Conservation (phyloP, 805 yeast genomes). For the Candida boidinii region DNA sequence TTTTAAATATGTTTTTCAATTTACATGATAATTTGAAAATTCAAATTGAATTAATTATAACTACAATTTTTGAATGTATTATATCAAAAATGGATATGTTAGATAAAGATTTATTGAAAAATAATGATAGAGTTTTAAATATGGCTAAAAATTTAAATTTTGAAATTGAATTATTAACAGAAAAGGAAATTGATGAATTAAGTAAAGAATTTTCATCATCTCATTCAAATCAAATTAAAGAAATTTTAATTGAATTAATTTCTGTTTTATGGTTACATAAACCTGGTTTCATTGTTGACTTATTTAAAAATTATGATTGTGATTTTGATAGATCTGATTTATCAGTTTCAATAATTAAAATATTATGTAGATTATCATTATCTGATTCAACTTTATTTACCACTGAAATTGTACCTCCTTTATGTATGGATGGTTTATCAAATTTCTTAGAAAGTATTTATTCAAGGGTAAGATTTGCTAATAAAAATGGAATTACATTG, state of each 20-base stretch:
- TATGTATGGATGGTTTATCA: constrained; percentile 82
- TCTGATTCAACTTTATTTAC: constrained; percentile 79
- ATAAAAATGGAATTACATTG: constrained; percentile 15
- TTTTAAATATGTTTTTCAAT: constrained; percentile 62
- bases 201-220: constrained; percentile 36
- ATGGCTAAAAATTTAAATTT: constrained; percentile 18
- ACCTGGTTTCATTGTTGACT: constrained; percentile 64
- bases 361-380: constrained; percentile 67
- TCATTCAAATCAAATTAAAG: constrained; percentile 47
- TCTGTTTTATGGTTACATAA: constrained; percentile 77
- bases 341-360: constrained; percentile 55
- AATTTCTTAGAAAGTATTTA: constrained; percentile 58
- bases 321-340: constrained; percentile 81
- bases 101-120: constrained; percentile 18
- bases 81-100: constrained; percentile 18
- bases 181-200: constrained; percentile 18
- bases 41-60: constrained; percentile 71
- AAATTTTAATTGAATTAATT: constrained; percentile 74
- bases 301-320: constrained; percentile 84
- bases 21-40: constrained; percentile 59
- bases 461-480: constrained; percentile 34
- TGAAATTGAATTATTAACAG: constrained; percentile 17
- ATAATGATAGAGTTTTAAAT: constrained; percentile 20
- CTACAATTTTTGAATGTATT: constrained; percentile 45
- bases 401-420: constrained; percentile 85